Evolutionary conservation across 192 early-diverging fungal genomes (phyloP), one percentile per base, ranked within the genome.

Genomic region (Linnemannia exigua): DNA sequence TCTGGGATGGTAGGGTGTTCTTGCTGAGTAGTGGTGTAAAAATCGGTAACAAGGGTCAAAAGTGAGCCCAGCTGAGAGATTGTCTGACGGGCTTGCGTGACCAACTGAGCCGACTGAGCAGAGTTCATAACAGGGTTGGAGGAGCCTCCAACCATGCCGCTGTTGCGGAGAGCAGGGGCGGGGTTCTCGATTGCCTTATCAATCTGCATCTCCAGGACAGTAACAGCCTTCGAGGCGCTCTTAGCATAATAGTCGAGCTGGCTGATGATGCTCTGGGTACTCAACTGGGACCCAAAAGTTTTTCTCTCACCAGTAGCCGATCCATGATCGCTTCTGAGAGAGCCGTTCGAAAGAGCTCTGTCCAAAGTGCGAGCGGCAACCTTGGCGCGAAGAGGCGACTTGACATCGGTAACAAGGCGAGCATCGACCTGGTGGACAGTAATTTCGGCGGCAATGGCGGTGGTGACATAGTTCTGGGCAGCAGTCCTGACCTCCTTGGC

Each of bases 401-500:
- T 86, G 74, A 76, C 48, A 61, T 86, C 84, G 0, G 84, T 77
- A 5, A 86, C 78, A n/a, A 86, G 78, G 9, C 84, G 73, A 17
- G 84, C 84, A 63, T 86, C 84, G 11, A 86, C 84, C 31, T 86
- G 84, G 22, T 76, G 84, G 35, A 86, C 84, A 4, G 84, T 44
- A 25, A 86, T 86, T 33, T 86, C 72, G 46, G 72, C 75, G 36
- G 74, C 46, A 44, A 80, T 80, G n/a, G 84, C 84, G 2, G 84
- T 76, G 16, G 73, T 48, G 19, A 86, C 51, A 36, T 98, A 99
- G 58, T 92, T 90, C 41, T 93, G 92, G n/a, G 97, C 94, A 14
- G 94, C 89, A 6, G 89, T 84, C 31, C 95, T 87, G 58, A 98
- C 93, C 66, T 97, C 97, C 48, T 90, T 92, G 15, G 94, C 91